Evolutionary conservation across 163 green algal genomes (phyloP).

Genomic region (Picocystis sp.): DNA sequence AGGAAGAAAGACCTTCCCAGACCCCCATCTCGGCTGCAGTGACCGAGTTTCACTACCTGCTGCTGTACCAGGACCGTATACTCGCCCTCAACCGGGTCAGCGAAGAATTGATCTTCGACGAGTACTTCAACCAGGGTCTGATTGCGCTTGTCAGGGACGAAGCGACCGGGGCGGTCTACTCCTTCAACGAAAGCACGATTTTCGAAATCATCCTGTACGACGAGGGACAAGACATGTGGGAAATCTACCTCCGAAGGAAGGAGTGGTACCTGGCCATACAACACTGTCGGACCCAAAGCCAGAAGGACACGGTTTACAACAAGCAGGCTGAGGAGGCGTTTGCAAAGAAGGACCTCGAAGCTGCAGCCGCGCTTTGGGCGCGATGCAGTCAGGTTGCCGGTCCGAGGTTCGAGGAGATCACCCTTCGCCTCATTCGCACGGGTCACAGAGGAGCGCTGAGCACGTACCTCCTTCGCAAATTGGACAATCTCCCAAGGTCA

Average conservation of each 20-base stretch:
- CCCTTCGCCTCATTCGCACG: slow-evolving; percentile 55
- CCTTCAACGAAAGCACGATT: slow-evolving; percentile 10
- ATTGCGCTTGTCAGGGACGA: slow-evolving; percentile 19
- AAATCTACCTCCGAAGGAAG: slow-evolving; percentile 39
- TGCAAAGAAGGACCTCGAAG: slow-evolving; percentile 20
- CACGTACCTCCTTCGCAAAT: slow-evolving; percentile 44
- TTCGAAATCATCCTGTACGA: slow-evolving; percentile 26
- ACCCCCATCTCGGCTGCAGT: slow-evolving; percentile 9
- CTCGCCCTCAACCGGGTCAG: slow-evolving; percentile 57
- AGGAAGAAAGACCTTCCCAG: background rate
- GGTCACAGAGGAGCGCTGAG: slow-evolving; percentile 41
- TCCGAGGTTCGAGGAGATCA: slow-evolving; percentile 80
- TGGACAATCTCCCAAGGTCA: slow-evolving; percentile 38
- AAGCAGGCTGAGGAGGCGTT: slow-evolving; percentile 45
- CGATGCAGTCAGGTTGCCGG: slow-evolving; percentile 19
- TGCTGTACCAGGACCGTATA: slow-evolving; percentile 50
- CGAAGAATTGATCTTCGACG: slow-evolving; percentile 27
- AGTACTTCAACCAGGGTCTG: slow-evolving; percentile 6
- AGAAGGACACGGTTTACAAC: slow-evolving; percentile 49
- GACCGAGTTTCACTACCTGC: slow-evolving; percentile 59
- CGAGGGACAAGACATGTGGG: slow-evolving; percentile 72
- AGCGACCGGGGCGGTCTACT: slow-evolving; percentile 16
- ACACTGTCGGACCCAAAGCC: slow-evolving; percentile 30
- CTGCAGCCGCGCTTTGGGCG: slow-evolving; percentile 40
- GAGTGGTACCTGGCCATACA: slow-evolving; percentile 52